A percentile compares a stretch with the other conserved stretches of the same genome.
These are phyloP conservation scores for Solanum bulbocastanum DNA, from an alignment of 257 asterid genomes.

Conservation along the genomic window DNA sequence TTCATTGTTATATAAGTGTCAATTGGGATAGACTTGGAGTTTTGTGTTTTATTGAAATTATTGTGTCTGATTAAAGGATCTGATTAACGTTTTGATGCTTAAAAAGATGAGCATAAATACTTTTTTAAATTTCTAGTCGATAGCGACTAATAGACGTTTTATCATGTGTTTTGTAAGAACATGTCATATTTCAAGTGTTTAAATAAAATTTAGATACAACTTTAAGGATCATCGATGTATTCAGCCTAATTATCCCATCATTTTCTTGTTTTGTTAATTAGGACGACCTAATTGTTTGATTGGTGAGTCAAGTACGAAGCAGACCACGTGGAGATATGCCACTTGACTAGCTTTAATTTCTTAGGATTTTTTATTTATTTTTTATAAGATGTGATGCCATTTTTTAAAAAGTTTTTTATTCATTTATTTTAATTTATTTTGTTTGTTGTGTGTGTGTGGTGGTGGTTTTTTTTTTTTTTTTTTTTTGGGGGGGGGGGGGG, in stretches of 20 bases:
- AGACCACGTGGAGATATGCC: constrained; percentile 10
- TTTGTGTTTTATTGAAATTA: not conserved
- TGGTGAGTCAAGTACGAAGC: not conserved
- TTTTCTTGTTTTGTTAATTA: not conserved
- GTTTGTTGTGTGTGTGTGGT: not conserved
- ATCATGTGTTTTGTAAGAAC: not conserved
- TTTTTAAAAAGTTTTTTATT: not conserved
- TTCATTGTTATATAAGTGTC: not conserved
- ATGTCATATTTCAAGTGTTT: not conserved
- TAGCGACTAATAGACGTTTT: not conserved
- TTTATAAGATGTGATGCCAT: not conserved
- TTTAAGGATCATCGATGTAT: not conserved
- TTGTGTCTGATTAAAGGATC: not conserved
- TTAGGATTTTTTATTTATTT: too few species aligned
- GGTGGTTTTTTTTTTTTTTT: too few species aligned
- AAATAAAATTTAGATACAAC: not conserved
- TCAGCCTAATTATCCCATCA: not conserved
- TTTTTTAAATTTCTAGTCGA: too few species aligned
- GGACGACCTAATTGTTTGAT: not conserved
- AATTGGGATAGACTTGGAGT: not conserved
- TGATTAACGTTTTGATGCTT: not conserved
- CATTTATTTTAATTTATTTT: not conserved
- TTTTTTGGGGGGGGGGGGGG: too few species aligned
- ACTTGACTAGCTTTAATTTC: not conserved
- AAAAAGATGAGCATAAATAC: not conserved